Conservation (phyloP, 495 filamentous ascomycete species). For the Penicillium egyptiacum region DNA sequence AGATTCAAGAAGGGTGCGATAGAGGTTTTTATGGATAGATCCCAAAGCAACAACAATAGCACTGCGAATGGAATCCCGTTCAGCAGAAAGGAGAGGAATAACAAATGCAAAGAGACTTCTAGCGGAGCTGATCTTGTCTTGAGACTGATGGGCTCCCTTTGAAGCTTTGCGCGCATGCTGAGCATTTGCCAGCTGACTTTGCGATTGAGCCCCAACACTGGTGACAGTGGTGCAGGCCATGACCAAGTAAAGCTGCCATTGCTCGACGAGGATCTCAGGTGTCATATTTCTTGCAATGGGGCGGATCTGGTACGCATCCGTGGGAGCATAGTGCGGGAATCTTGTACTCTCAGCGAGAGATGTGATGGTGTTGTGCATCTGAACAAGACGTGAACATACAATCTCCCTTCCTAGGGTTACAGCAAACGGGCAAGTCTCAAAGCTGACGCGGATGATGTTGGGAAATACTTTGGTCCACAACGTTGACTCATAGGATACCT, state of each 20-base stretch:
- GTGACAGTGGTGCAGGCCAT: constrained; percentile 96
- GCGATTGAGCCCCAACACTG: constrained; percentile 70
- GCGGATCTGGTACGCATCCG: constrained; percentile 51
- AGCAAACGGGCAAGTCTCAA: constrained; percentile 85
- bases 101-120: constrained; percentile 84
- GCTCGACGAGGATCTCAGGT: constrained; percentile 86
- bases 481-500: constrained; percentile 89
- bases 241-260: constrained; percentile 98
- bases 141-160: constrained; percentile 63
- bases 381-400: constrained; percentile 84
- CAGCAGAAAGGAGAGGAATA: constrained; percentile 79
- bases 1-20: constrained; percentile 86
- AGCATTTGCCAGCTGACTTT: constrained; percentile 56
- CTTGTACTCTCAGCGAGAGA: constrained; percentile 72
- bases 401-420: constrained; percentile 87
- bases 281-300: constrained; percentile 62
- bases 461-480: constrained; percentile 98
- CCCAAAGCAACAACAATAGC: constrained; percentile 91
- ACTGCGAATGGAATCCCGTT: constrained; percentile 74
- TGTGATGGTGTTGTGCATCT: constrained; percentile 84
- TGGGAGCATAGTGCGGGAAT: constrained; percentile 55
- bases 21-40: constrained; percentile 94
- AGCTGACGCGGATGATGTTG: constrained; percentile 87
- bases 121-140: constrained; percentile 86
- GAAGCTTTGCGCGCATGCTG: constrained; percentile 86